These are phyloP conservation scores for Bryoerythrophyllum caledonicum DNA, from an alignment of 225 moss, liverwort and hornwort genomes.

Conservation along the genomic window DNA sequence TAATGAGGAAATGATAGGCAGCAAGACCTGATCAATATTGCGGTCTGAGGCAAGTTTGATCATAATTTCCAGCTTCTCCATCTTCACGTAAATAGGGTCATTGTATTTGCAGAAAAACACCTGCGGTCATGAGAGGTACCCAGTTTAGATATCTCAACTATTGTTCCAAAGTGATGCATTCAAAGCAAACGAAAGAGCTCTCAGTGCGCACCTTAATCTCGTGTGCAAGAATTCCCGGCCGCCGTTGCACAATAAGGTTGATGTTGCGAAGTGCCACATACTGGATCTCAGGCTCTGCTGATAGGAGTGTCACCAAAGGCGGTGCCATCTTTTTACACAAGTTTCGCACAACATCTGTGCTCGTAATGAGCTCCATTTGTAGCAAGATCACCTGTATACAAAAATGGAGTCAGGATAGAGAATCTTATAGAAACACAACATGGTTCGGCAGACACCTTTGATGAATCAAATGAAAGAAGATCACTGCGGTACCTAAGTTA, in stretches of 20 bases:
- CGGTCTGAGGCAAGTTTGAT: constrained; percentile 98
- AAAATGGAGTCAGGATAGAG: constrained; percentile 15
- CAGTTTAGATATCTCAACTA: not conserved
- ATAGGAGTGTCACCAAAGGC: constrained; percentile 92
- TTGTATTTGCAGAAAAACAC: constrained; percentile 99
- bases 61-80: constrained; percentile 99
- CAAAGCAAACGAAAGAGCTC: constrained; percentile 10
- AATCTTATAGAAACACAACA: not conserved
- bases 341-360: constrained; percentile 84
- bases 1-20: constrained; percentile 10
- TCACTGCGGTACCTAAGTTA: not conserved
- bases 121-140: constrained; percentile 30
- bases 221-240: constrained; percentile 94
- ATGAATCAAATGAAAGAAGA: constrained; percentile 7
- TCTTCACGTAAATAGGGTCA: constrained; percentile 99
- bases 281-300: constrained; percentile 97
- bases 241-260: constrained; percentile 96
- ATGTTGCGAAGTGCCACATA: constrained; percentile 98
- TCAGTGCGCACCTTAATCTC: constrained; percentile 81
- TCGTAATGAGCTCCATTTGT: constrained; percentile 99
- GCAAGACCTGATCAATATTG: constrained; percentile 90
- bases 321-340: constrained; percentile 99
- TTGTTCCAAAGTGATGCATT: not conserved
- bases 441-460: not conserved
- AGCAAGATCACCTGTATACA: constrained; percentile 82